Conservation (phyloP, 495 filamentous ascomycete species). For the Penicillium chermesinum region DNA sequence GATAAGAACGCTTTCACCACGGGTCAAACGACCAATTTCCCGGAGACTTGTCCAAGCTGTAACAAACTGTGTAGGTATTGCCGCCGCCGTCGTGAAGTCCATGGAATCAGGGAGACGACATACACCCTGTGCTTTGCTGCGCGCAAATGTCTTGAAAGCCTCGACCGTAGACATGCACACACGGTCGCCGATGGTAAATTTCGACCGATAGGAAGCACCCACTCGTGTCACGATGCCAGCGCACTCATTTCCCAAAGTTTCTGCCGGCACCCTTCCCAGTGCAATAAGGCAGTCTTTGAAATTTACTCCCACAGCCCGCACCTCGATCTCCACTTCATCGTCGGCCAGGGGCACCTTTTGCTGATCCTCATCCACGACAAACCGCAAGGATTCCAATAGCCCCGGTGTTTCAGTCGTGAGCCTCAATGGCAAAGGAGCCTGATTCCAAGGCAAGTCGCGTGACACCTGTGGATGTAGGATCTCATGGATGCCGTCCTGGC, state of each 20-base stretch:
- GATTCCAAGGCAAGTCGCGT: too few relatives aligned
- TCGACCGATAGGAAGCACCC: too few relatives aligned
- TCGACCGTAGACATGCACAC: too few relatives aligned
- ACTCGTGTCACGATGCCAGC: background rate
- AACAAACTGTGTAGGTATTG: background rate
- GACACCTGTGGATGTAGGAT: too few relatives aligned
- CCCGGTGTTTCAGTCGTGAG: background rate
- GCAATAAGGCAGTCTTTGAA: slow-evolving; percentile 20
- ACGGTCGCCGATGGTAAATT: slow-evolving; percentile 14
- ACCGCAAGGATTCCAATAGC: background rate
- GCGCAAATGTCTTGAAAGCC: too few relatives aligned
- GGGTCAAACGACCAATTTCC: background rate
- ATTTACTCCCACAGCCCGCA: slow-evolving; percentile 37
- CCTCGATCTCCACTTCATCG: slow-evolving; percentile 31
- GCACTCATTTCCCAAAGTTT: background rate
- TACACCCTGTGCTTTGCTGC: too few relatives aligned
- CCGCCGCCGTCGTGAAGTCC: too few relatives aligned
- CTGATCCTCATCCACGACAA: background rate
- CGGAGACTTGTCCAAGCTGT: background rate
- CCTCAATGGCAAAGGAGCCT: too few relatives aligned
- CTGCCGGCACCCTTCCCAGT: background rate
- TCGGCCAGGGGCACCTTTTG: background rate
- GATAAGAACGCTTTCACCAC: slow-evolving; percentile 8
- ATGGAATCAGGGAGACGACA: too few relatives aligned
- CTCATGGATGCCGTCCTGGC: too few relatives aligned